Conservation (phyloP, 2,329 filamentous ascomycete species). For the Aspergillus glaucus region DNA sequence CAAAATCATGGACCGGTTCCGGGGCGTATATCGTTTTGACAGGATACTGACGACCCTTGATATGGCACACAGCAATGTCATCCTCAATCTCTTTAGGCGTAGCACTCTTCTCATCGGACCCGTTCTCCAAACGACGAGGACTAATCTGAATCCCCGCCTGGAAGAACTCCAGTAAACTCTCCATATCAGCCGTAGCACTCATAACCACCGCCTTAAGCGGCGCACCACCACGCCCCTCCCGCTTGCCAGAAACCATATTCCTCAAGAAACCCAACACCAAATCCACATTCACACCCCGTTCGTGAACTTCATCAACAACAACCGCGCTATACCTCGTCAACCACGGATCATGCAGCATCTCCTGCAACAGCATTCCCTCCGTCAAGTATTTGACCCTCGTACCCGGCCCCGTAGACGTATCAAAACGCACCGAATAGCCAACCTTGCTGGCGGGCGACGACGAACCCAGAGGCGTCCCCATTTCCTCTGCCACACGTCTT, state of each 20-base stretch:
- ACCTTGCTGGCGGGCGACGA: conserved; percentile 59
- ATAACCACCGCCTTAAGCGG: conserved; percentile 88
- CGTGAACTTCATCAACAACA: conserved; percentile 94
- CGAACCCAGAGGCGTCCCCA: conserved; percentile 58
- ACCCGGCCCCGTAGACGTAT: conserved; percentile 74
- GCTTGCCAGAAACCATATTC: conserved; percentile 57
- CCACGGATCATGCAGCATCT: conserved; percentile 78
- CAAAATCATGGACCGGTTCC: conserved; percentile 69
- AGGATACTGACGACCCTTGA: conserved; percentile 80
- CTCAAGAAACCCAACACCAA: conserved; percentile 82
- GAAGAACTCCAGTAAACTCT: conserved; percentile 72
- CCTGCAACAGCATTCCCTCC: conserved; percentile 92
- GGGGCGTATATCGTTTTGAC: conserved; percentile 72
- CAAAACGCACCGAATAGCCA: conserved; percentile 92
- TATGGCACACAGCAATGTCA: conserved; percentile 55
- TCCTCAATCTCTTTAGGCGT: conserved; percentile 11
- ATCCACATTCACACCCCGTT: conserved; percentile 91
- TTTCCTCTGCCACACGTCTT: conserved; percentile 77
- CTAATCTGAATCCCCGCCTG: conserved; percentile 24
- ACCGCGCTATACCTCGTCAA: conserved; percentile 82
- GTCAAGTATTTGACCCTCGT: conserved; percentile 89
- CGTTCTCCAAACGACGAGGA: conserved; percentile 1
- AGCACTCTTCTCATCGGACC: conserved; percentile 5
- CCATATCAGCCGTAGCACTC: conserved; percentile 92
- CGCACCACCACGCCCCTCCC: conserved; percentile 60